Base-by-base conservation (phyloP, 495 filamentous ascomycete genomes). In the Copromyces sp. region DNA sequence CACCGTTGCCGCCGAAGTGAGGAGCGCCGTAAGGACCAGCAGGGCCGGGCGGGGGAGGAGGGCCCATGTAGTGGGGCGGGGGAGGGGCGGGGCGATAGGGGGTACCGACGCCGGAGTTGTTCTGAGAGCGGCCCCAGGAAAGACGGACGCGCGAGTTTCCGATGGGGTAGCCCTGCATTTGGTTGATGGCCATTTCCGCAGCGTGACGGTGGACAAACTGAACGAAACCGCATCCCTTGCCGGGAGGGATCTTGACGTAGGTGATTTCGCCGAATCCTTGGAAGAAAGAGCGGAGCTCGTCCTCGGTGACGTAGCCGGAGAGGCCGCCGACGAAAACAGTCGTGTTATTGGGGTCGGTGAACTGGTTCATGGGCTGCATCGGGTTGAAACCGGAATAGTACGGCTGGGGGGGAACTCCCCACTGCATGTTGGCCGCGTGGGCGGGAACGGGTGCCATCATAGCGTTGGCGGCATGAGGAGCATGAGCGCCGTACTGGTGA, bases 261-360 rank as follows among this genome's bases (percentile, higher is more conserved):
- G 95, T 99, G 82, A 99, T 99, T 78, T 99, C 95, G 69, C 95
- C 95, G 78, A 99, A 99, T 71, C 95, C 95, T 80, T 99, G 95
- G 90, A 99, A 99, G 88, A 99, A 99, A 11, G 94, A 98, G 70
- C 95, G 92, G 37, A 99, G 92, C 85, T 99, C 95, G 80, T 99
- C 95, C 85, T 99, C 95, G 72, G 95, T 99, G 69, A 99, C 95
- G 80, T 99, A 99, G 70, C 95, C 95, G 41, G 94, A 98, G 3
- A 99, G 89, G 65, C 95, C 95, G 76, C 95, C 95, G 73, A 99
- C 95, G 78, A 99, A 99, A 73, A 99, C 95, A 35, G 95, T 99
- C 68, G 95, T 99, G 86, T 99, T 99, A 88, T 99, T 99, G n/a
- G 95, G 95, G 77, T 99, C 95, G 40, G 95, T 99, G 85, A 99